phyloP scores from a whole-genome alignment of 23 red algal genomes.

The Cyanidiococcus yangmingshanensis region DNA sequence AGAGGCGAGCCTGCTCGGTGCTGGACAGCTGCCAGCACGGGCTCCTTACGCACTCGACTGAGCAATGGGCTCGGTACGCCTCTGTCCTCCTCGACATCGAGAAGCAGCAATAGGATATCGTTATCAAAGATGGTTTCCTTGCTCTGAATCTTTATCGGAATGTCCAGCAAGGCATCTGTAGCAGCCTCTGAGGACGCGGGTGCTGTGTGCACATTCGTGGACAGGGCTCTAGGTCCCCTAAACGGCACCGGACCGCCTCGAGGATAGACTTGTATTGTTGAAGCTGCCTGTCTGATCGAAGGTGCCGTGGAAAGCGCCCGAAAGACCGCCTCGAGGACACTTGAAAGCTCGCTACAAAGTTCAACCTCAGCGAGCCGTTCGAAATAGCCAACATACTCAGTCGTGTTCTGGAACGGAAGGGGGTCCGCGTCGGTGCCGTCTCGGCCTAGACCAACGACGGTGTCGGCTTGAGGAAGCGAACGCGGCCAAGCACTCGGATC shows the following conservation, averaged over 20 bases:
- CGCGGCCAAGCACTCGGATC: not conserved
- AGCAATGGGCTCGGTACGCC: not conserved
- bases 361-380: not conserved
- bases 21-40: not conserved
- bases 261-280: not conserved
- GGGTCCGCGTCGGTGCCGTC: not conserved
- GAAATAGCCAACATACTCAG: not conserved
- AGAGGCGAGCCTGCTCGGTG: not conserved
- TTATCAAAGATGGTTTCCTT: not conserved
- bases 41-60: not conserved
- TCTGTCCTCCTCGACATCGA: not conserved
- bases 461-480: not conserved
- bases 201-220: no score
- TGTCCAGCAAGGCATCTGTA: not conserved
- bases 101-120: not conserved
- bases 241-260: not conserved
- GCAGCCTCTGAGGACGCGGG: no score
- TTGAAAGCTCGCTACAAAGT: not conserved
- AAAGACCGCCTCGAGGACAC: not conserved
- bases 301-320: not conserved
- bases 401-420: not conserved
- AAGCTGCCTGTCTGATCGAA: no score
- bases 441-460: not conserved
- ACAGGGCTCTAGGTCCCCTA: not conserved
- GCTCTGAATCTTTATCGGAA: not conserved